Conservation (phyloP, 2,329 filamentous ascomycete genomes). For the Cryphonectria naterciae region DNA sequence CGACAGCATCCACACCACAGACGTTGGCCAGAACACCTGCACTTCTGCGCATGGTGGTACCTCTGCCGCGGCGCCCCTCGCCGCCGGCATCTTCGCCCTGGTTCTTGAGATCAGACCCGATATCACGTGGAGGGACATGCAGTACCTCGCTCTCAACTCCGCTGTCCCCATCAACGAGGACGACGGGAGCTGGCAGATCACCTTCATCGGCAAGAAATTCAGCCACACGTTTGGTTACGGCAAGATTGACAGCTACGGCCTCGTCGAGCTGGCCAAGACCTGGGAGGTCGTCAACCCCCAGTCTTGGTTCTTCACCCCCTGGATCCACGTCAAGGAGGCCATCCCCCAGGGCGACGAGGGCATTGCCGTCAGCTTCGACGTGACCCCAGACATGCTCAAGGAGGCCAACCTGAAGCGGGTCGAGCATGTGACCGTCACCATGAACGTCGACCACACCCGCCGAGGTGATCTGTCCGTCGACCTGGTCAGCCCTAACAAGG, state of each 20-base stretch:
- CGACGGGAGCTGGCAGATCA: constrained; percentile 77
- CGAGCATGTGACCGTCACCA: constrained; percentile 95
- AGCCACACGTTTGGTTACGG: constrained; percentile 96
- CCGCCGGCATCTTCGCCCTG: constrained; percentile 88
- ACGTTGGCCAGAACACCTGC: constrained; percentile 83
- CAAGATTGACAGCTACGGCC: constrained; percentile 85
- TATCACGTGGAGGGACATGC: constrained; percentile 89
- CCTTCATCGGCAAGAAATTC: constrained; percentile 80
- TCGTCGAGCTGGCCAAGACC: constrained; percentile 83
- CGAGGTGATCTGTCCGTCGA: constrained; percentile 94
- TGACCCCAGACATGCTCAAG: constrained; percentile 80
- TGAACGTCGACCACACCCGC: constrained; percentile 88
- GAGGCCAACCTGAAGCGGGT: constrained; percentile 81
- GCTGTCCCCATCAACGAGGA: constrained; percentile 80
- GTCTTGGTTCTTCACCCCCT: constrained; percentile 91
- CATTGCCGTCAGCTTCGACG: constrained; percentile 76
- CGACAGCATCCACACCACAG: constrained; percentile 94
- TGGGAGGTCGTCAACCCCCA: constrained; percentile 93
- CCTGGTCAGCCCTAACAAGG: constrained; percentile 78
- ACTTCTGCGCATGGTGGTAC: constrained; percentile 87
- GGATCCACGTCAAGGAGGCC: constrained; percentile 83
- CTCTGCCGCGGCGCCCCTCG: constrained; percentile 90
- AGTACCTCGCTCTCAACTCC: constrained; percentile 85
- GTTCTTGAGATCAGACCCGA: constrained; percentile 85
- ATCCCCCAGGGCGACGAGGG: constrained; percentile 87